phyloP scores from a whole-genome alignment of 2,329 filamentous ascomycete genomes.

The Colletotrichum eleusines region DNA sequence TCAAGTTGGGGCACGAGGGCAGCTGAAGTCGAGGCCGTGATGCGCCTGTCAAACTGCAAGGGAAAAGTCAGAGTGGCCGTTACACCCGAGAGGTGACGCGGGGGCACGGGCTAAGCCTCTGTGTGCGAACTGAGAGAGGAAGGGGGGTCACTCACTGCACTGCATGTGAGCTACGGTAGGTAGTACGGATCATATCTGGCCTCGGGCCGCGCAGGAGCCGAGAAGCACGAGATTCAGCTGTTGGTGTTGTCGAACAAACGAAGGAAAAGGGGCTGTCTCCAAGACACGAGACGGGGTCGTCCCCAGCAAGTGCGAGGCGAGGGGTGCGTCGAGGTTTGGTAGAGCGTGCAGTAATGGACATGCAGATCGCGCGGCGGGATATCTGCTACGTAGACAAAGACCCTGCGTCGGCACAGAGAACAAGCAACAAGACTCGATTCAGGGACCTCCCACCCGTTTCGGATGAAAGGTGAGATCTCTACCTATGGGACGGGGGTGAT shows the following conservation, averaged over 20 bases:
- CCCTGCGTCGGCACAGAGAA: conserved; percentile 8
- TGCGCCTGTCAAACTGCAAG: conserved; percentile 17
- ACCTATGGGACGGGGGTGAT: background rate
- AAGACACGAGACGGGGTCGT: background rate
- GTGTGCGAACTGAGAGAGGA: conserved; percentile 13
- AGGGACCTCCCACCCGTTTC: background rate
- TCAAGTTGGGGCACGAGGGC: background rate
- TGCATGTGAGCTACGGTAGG: conserved; percentile 26
- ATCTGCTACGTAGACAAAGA: too few species aligned
- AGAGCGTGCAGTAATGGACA: background rate
- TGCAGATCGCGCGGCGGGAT: conserved; percentile 14
- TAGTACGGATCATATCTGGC: conserved; percentile 13
- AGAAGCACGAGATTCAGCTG: background rate
- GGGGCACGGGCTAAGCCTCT: conserved; percentile 26
- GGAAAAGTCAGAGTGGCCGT: conserved; percentile 6
- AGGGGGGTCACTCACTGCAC: background rate
- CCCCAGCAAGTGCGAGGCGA: background rate
- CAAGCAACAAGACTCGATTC: background rate
- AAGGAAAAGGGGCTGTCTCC: background rate
- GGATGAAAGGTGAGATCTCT: too few species aligned
- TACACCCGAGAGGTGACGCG: conserved; percentile 26
- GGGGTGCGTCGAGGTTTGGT: conserved; percentile 3
- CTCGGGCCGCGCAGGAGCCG: conserved; percentile 16
- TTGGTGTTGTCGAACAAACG: background rate
- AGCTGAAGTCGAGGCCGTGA: conserved; percentile 4